Base-by-base conservation (phyloP, 345 rosid species). In the Ailanthus altissimus region DNA sequence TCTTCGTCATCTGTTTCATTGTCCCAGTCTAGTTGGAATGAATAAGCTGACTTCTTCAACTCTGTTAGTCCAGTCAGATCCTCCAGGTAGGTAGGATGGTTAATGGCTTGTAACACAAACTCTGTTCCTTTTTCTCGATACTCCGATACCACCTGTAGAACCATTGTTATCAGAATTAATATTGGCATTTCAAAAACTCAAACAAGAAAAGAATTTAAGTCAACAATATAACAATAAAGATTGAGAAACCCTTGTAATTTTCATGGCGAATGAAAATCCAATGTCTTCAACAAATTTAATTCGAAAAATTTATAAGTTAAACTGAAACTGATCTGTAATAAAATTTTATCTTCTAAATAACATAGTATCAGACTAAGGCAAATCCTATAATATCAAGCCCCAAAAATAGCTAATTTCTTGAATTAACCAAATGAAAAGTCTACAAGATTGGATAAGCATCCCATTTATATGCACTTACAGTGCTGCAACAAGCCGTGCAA, bases 61-160 rank as follows among this genome's bases (percentile, higher is more conserved):
- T 92, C 97, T 2, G 97, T 96, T 64, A 92, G 88, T 81, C 99
- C 99, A 0, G 98, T 91, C 58, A 96, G 84, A 87, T 96, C 98
- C 74, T 93, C 99, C 72, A 96, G 81, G 82, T 91, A 93, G 20
- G 99, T 93, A 7, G 99, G 99, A 83, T 91, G 94, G 80, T 93
- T 92, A n/a, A 93, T 90, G 4, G 92, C 99, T 84, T 90, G 86
- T 58, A 92, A 93, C 58, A 96, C 58, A 76, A 96, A 93, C 18
- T 90, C 87, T 83, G 84, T 85, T 82, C 91, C 94, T 77, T 83
- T 93, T 71, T 81, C 78, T 72, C 85, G 76, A 76, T 86, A 93
- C 76, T 96, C 98, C 0, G 91, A 83, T 49, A 93, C 89, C 74
- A 93, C 99, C 98, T 93, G 91, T 70, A 76, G 60, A 20, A 49